A percentile compares a stretch with the other conserved stretches of the same genome.
phyloP scores from a whole-genome alignment of 2,329 filamentous ascomycete genomes.

The Claviceps pusilla region DNA sequence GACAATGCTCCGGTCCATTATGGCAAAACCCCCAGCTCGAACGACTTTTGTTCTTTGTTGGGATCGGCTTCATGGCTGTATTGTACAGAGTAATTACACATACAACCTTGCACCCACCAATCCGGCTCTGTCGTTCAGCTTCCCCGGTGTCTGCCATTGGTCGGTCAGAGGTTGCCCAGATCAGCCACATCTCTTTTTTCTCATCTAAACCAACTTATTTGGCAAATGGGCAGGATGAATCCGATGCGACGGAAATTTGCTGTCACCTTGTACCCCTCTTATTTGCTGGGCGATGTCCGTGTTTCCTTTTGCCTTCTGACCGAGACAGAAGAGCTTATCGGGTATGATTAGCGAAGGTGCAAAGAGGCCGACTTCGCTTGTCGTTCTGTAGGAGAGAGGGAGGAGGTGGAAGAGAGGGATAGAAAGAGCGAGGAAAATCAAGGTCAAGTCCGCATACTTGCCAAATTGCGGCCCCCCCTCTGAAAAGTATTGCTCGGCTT shows the following conservation, averaged over 20 bases:
- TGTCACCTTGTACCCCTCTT: background rate
- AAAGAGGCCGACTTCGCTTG: background rate
- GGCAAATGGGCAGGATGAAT: background rate
- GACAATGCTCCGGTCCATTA: background rate
- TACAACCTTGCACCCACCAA: background rate
- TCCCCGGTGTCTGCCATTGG: background rate
- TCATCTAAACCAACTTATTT: background rate
- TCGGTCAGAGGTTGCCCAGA: too few species aligned
- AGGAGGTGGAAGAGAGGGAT: background rate
- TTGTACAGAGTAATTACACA: background rate
- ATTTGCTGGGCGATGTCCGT: background rate
- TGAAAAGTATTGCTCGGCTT: too few species aligned
- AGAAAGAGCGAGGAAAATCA: background rate
- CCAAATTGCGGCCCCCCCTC: too few species aligned
- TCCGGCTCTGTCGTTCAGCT: background rate
- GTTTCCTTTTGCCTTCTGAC: background rate
- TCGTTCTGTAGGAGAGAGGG: background rate
- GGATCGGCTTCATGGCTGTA: background rate
- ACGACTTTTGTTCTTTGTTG: background rate
- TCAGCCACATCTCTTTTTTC: background rate
- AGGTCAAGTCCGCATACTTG: too few species aligned
- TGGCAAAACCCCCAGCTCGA: background rate
- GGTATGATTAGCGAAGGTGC: background rate
- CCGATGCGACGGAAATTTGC: background rate
- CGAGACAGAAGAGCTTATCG: background rate